A percentile compares a stretch with the other conserved stretches of the same genome.
These are phyloP conservation scores for Sclerotinia subarctica DNA, from an alignment of 2,329 filamentous ascomycete species.

Conservation along the genomic window DNA sequence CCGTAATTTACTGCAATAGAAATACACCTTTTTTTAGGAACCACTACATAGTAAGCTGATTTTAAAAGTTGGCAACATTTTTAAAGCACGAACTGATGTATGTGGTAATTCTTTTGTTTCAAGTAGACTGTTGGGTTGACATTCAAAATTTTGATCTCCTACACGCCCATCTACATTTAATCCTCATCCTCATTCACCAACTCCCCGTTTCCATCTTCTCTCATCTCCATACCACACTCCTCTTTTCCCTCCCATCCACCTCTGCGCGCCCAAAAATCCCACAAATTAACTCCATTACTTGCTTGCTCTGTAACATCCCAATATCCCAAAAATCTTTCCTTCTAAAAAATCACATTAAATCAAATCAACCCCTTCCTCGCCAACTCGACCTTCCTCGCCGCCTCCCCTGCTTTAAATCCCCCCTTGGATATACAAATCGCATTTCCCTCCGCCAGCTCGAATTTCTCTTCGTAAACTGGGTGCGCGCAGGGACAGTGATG, in stretches of 20 bases:
- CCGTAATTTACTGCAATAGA: neutral
- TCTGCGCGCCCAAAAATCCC: neutral
- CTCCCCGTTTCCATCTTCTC: too few relatives aligned
- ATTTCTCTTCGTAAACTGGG: conserved; percentile 72
- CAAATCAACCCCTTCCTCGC: conserved; percentile 74
- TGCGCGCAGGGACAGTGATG: conserved; percentile 95
- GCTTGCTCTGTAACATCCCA: neutral
- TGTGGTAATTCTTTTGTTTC: neutral
- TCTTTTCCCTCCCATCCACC: too few relatives aligned
- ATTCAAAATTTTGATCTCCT: neutral
- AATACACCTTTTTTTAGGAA: neutral
- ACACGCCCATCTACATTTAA: neutral
- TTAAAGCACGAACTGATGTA: neutral
- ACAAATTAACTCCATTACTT: neutral
- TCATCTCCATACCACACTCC: neutral
- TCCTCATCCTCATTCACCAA: neutral
- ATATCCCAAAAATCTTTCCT: too few relatives aligned
- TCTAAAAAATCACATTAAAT: too few relatives aligned
- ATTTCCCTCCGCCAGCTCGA: conserved; percentile 68
- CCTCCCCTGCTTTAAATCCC: conserved; percentile 69
- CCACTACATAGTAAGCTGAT: neutral
- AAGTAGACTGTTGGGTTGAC: neutral
- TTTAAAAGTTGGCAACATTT: neutral
- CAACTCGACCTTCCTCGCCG: conserved; percentile 72
- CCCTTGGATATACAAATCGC: conserved; percentile 73